Percentiles rank a stretch among this genome's conserved stretches.
Conservation (phyloP, 2,329 filamentous ascomycete species). For the Ceratocystis destructans region DNA sequence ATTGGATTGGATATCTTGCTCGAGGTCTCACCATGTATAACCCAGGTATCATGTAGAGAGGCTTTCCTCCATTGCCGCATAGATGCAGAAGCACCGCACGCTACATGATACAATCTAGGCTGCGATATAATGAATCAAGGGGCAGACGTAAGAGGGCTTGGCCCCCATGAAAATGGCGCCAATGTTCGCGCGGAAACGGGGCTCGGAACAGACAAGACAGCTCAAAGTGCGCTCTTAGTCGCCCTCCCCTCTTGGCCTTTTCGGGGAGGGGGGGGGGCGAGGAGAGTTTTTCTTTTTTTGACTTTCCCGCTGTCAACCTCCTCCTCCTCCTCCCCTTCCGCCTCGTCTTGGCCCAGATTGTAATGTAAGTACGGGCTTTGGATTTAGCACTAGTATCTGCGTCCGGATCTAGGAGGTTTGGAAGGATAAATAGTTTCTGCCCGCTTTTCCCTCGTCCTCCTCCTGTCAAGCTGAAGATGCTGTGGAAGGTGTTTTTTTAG, state of each 20-base stretch:
- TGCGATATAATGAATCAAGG: background rate
- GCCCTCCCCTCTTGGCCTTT: background rate
- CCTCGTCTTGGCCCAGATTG: too few relatives aligned
- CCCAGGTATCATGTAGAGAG: too few relatives aligned
- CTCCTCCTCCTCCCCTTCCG: too few relatives aligned
- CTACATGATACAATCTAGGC: background rate
- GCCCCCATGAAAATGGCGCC: background rate
- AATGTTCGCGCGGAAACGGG: background rate
- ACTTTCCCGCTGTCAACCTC: background rate
- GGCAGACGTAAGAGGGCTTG: background rate
- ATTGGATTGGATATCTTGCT: background rate
- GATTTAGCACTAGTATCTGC: background rate
- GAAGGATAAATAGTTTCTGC: background rate
- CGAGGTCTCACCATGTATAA: background rate
- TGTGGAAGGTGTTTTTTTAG: background rate
- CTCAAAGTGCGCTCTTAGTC: background rate
- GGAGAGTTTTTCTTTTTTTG: background rate
- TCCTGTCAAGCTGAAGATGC: background rate
- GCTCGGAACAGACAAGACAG: background rate
- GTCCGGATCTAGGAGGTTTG: background rate
- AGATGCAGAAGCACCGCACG: background rate
- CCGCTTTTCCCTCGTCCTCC: background rate
- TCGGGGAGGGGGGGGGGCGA: too few relatives aligned
- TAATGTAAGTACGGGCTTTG: background rate
- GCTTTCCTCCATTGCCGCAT: too few relatives aligned